Evolutionary conservation across 2,329 filamentous ascomycete species (phyloP).

Genomic region (Trichoderma aggressivum): DNA sequence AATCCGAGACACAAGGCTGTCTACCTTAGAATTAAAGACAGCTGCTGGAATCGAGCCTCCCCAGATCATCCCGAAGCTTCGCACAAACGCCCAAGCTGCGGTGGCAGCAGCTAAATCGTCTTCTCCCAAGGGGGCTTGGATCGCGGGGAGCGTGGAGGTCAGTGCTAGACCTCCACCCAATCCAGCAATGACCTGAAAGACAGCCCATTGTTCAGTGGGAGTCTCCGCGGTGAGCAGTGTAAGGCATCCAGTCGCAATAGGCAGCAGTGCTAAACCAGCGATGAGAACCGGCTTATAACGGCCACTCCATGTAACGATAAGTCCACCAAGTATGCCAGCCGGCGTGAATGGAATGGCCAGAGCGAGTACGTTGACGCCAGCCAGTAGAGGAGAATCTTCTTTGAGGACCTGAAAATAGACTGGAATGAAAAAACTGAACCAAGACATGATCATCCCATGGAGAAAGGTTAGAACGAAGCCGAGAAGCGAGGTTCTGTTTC

Average conservation of each 20-base stretch:
- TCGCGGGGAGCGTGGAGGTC: not conserved
- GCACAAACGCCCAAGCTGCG: not conserved
- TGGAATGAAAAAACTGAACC: not conserved
- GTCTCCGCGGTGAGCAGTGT: not conserved
- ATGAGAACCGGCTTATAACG: no score
- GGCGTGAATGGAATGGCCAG: no score
- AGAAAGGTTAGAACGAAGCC: not conserved
- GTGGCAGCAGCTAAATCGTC: not conserved
- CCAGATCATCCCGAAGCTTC: not conserved
- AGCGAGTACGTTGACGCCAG: no score
- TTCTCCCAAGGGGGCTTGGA: not conserved
- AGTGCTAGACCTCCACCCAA: not conserved
- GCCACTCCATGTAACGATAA: no score
- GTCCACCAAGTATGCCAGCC: no score
- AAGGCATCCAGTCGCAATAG: no score
- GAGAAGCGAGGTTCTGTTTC: not conserved
- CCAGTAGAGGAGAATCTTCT: not conserved
- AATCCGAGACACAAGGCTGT: no score
- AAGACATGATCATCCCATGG: not conserved
- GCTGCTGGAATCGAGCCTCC: not conserved
- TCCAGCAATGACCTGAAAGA: not conserved
- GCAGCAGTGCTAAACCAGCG: no score
- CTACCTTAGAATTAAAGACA: no score
- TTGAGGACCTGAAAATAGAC: not conserved
- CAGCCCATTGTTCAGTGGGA: not conserved